Percentiles rank a stretch among this genome's conserved stretches.
These are phyloP conservation scores for Chytriomyces sp. DNA, from an alignment of 192 early-diverging fungal genomes.

Conservation along the genomic window DNA sequence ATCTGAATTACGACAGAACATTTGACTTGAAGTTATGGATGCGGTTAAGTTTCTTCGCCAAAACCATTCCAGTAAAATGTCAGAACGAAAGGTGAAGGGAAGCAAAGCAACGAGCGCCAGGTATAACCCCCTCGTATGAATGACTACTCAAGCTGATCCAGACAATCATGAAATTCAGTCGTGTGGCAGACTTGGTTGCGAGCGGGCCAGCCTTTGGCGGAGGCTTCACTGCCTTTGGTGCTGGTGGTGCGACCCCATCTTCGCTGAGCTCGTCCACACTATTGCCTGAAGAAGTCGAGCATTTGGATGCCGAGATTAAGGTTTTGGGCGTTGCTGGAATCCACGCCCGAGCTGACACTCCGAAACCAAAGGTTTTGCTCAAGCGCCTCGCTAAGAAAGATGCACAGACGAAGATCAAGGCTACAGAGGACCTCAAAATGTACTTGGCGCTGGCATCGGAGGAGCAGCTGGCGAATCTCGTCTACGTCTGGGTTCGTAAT, in stretches of 20 bases:
- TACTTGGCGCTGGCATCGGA: slow-evolving; percentile 51
- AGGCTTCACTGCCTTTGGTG: slow-evolving; percentile 66
- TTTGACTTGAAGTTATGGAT: too few species aligned
- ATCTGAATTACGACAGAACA: too few species aligned
- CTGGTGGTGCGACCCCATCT: slow-evolving; percentile 56
- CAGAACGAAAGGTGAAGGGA: not conserved
- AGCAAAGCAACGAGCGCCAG: not conserved
- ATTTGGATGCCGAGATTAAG: slow-evolving; percentile 37
- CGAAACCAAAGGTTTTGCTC: slow-evolving; percentile 71
- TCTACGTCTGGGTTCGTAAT: slow-evolving; percentile 18
- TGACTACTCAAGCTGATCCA: not conserved
- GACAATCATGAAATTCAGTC: slow-evolving; percentile 39
- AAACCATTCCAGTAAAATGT: too few species aligned
- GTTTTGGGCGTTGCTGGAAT: slow-evolving; percentile 45
- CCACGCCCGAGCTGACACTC: slow-evolving; percentile 42
- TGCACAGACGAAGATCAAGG: slow-evolving; percentile 81
- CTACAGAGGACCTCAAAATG: slow-evolving; percentile 75
- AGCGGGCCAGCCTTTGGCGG: slow-evolving; percentile 71
- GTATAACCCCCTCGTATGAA: not conserved
- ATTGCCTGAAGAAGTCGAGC: slow-evolving; percentile 35
- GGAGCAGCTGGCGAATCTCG: slow-evolving; percentile 3
- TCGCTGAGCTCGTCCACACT: slow-evolving; percentile 34
- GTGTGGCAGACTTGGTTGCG: slow-evolving; percentile 63
- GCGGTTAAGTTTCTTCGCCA: too few species aligned
- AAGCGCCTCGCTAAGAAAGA: slow-evolving; percentile 89